A percentile compares a stretch with the other conserved stretches of the same genome.
Conservation (phyloP, 768 basidiomycete species). For the Multifurca ochricompacta region DNA sequence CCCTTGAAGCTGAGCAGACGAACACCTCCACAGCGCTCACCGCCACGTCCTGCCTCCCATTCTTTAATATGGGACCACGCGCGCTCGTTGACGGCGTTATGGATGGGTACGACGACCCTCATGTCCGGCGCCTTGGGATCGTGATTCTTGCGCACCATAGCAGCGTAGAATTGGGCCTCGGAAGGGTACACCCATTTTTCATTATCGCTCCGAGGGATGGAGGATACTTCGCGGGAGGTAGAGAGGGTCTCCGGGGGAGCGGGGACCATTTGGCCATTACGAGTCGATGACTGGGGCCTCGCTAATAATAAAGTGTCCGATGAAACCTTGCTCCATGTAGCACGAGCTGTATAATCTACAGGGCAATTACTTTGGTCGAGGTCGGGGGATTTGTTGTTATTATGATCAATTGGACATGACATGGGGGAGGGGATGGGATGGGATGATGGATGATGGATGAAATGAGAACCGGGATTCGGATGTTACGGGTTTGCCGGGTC, state of each 20-base stretch:
- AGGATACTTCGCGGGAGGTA: conserved; percentile 70
- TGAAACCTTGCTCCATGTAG: conserved; percentile 25
- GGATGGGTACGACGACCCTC: conserved; percentile 93
- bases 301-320: conserved; percentile 12
- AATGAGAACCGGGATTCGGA: too few relatives aligned
- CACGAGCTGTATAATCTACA: conserved; percentile 30
- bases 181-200: conserved; percentile 97
- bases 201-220: conserved; percentile 69
- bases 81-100: conserved; percentile 95
- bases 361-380: conserved; percentile 29
- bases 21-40: conserved; percentile 72
- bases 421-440: neutral
- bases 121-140: conserved; percentile 84
- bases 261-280: too few relatives aligned
- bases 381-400: conserved; percentile 5
- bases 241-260: conserved; percentile 43
- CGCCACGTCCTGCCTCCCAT: conserved; percentile 65
- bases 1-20: conserved; percentile 90
- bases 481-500: neutral
- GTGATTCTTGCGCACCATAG: conserved; percentile 93
- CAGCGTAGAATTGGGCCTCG: conserved; percentile 96
- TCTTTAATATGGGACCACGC: conserved; percentile 43
- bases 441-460: too few relatives aligned
- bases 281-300: neutral
- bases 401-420: conserved; percentile 17